Percentiles rank a stretch among this genome's conserved stretches.
Evolutionary conservation across 2,329 filamentous ascomycete species (phyloP).

Genomic region (Colletotrichum sp.): DNA sequence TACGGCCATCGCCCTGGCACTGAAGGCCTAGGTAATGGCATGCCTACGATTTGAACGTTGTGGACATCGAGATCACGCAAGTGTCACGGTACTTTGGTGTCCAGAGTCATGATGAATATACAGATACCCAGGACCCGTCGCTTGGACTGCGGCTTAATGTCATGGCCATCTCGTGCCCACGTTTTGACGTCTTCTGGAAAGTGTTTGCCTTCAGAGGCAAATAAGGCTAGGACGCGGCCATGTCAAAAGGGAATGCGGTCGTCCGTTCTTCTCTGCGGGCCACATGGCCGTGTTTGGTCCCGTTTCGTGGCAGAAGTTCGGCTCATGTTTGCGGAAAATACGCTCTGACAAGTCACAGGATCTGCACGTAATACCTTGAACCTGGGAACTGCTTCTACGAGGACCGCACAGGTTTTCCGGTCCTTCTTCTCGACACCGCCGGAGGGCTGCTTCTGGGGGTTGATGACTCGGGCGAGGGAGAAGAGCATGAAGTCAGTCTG

Average conservation of each 20-base stretch:
- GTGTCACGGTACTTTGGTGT: neutral
- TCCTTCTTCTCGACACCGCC: neutral
- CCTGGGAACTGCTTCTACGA: neutral
- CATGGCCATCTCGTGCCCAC: neutral
- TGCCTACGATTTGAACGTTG: neutral
- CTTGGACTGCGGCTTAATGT: neutral
- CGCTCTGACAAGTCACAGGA: conserved; percentile 5
- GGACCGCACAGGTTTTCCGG: neutral
- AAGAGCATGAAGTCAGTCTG: neutral
- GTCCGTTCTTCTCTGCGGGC: neutral
- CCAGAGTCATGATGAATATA: neutral
- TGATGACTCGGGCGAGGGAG: neutral
- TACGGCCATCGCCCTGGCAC: neutral
- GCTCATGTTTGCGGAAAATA: neutral
- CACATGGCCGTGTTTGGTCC: neutral
- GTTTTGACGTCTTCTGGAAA: conserved; percentile 12
- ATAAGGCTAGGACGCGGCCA: neutral
- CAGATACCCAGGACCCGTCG: neutral
- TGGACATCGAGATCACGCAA: neutral
- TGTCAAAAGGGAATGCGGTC: neutral
- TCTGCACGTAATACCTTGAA: conserved; percentile 4
- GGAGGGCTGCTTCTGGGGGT: neutral
- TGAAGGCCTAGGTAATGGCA: neutral
- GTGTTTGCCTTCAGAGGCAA: neutral
- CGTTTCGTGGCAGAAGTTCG: conserved; percentile 7